Base-by-base conservation (phyloP, 140 eudicot genomes). In the Cichorium intybus region DNA sequence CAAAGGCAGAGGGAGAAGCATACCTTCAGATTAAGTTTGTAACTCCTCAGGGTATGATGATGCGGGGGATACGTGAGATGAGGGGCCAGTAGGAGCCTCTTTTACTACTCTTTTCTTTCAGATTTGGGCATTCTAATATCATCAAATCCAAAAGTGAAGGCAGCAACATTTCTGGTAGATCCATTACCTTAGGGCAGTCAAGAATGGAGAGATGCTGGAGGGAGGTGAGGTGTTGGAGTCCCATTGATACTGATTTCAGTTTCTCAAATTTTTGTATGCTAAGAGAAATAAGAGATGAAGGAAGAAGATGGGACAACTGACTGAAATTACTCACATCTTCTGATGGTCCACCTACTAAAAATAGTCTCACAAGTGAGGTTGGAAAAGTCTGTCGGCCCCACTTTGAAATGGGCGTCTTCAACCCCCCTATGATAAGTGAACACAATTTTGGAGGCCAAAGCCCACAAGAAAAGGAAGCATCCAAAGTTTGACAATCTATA, bases 331-430 rank as follows among this genome's bases (percentile, higher is more conserved):
- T 24, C 18, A 37, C 54, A 24, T 45, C 54, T 5, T 35, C 61
- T 0, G 34, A 20, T 18, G 15, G 45, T 22, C 21, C 51, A 4
- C 43, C 72, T 2, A 0, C 1, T 24, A 66, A 48, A 2, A 0
- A 4, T 20, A 66, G 18, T 7, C 10, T 3, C 0, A 53, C 18
- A 53, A 69, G 58, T 41, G 75, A 56, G 56, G 47, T 0, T 21
- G 66, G 75, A 21, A 69, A 58, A 2, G 24, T 67, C 18, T 53
- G 73, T 45, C 66, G n/a, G 59, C 49, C 33, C 66, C 59, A 56
- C 24, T 39, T 39, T 10, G 62, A 52, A 5, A 53, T 54, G 28
- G 73, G 55, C 63, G 41, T 51, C 52, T 52, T 66, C 50, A 51
- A 50, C 50, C 6, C 6, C 7, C 62, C 51, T 39, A 66, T 69